phyloP scores from a whole-genome alignment of 2,329 filamentous ascomycete genomes.

The Colletotrichum destructivum region DNA sequence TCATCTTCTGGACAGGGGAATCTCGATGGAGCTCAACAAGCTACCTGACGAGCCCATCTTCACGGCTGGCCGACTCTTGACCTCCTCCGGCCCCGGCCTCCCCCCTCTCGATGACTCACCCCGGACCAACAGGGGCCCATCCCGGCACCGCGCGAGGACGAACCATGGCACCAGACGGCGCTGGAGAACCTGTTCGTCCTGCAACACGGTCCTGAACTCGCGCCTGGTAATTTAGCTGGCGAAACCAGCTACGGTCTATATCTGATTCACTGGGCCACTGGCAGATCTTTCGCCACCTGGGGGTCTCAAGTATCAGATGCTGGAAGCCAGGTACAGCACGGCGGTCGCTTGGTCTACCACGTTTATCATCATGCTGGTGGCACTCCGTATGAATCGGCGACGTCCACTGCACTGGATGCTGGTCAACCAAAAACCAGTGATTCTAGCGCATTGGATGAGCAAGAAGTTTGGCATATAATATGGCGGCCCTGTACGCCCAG shows the following conservation, averaged over 20 bases:
- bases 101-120: no score
- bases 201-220: constrained; percentile 72
- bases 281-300: neutral
- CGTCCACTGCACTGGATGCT: constrained; percentile 62
- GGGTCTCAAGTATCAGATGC: constrained; percentile 8
- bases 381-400: constrained; percentile 60
- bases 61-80: no score
- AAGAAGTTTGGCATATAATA: constrained; percentile 4
- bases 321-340: constrained; percentile 3
- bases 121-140: no score
- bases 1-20: no score
- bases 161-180: neutral
- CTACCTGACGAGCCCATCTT: no score
- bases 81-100: no score
- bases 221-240: constrained; percentile 72
- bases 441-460: constrained; percentile 59
- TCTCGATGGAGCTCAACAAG: no score
- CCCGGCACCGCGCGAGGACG: no score
- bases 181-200: constrained; percentile 53
- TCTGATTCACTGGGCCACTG: constrained; percentile 68
- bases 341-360: neutral
- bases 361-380: neutral
- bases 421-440: constrained; percentile 61
- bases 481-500: neutral
- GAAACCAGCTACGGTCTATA: constrained; percentile 75